These are phyloP conservation scores for Coemansia sp. DNA, from an alignment of 192 early-diverging fungal species.

Conservation along the genomic window DNA sequence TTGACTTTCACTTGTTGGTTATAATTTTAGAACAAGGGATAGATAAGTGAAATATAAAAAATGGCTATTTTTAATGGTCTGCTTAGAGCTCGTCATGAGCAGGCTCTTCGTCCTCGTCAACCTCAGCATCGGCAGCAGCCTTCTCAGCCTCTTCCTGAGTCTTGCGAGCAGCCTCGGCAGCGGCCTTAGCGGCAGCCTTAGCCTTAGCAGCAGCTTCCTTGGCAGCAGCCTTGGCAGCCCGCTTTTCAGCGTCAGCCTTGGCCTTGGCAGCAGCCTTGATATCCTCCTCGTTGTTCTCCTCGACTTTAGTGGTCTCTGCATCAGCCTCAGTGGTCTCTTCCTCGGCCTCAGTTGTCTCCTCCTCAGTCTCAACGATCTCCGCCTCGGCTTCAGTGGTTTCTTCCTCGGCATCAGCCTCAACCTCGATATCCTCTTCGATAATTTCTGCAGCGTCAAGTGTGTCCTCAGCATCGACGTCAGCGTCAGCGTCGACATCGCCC, in stretches of 20 bases:
- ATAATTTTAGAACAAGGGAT: too few relatives aligned
- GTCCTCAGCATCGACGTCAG: slow-evolving; percentile 10
- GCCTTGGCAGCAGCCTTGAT: slow-evolving; percentile 6
- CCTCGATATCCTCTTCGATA: slow-evolving; percentile 7
- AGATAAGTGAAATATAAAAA: too few relatives aligned
- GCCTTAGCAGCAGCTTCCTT: slow-evolving; percentile 20
- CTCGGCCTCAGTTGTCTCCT: slow-evolving; percentile 15
- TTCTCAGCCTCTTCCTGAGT: slow-evolving; percentile 24
- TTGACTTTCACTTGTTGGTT: too few relatives aligned
- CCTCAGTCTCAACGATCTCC: background rate
- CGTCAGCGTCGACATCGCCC: slow-evolving; percentile 7
- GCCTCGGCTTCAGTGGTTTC: background rate
- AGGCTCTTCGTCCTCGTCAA: slow-evolving; percentile 18
- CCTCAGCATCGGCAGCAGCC: slow-evolving; percentile 23
- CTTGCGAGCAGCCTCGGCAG: slow-evolving; percentile 13
- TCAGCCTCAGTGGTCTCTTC: slow-evolving; percentile 7
- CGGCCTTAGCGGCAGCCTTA: slow-evolving; percentile 13
- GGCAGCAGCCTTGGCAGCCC: slow-evolving; percentile 15
- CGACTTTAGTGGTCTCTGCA: background rate
- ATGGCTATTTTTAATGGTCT: background rate
- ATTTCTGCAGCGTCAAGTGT: background rate
- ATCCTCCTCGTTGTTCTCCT: background rate
- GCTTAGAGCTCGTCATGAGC: slow-evolving; percentile 49
- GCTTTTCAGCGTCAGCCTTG: slow-evolving; percentile 11
- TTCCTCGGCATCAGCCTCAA: slow-evolving; percentile 1